These are phyloP conservation scores for Eucalyptus marginata DNA, from an alignment of 345 rosid genomes.

Conservation along the genomic window DNA sequence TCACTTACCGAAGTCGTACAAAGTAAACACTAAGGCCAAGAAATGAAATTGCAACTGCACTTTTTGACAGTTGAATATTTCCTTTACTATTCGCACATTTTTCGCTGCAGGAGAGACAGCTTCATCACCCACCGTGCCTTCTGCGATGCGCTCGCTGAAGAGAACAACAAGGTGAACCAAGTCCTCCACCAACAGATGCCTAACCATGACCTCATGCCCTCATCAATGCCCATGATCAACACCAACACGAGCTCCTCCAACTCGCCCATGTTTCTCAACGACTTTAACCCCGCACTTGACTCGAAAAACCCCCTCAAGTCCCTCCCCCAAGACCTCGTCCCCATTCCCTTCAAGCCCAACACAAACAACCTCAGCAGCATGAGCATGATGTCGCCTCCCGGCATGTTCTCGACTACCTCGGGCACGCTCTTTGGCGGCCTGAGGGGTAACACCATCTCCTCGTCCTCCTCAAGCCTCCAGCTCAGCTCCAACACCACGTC, in stretches of 20 bases:
- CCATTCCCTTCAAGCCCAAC: constrained; percentile 42
- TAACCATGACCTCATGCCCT: constrained; percentile 15
- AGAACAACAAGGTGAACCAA: constrained; percentile 63
- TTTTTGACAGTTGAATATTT: not conserved
- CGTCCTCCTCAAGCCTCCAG: constrained; percentile 46
- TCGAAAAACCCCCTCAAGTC: constrained; percentile 38
- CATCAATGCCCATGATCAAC: constrained; percentile 12
- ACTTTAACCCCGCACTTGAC: constrained; percentile 20
- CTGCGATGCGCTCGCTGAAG: constrained; percentile 67
- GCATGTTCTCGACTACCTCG: constrained; percentile 47
- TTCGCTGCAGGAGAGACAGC: constrained; percentile 45
- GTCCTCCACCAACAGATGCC: constrained; percentile 23
- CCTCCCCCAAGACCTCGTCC: constrained; percentile 37
- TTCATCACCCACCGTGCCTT: constrained; percentile 69
- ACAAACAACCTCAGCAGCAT: not conserved
- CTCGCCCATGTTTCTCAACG: constrained; percentile 16
- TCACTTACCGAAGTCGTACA: not conserved
- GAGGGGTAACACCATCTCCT: constrained; percentile 14
- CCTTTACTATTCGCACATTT: not conserved
- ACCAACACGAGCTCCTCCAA: not conserved
- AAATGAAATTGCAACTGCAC: not conserved
- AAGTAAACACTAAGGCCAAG: not conserved
- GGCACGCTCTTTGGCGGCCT: constrained; percentile 34
- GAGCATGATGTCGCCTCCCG: constrained; percentile 6
- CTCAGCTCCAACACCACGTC: constrained; percentile 44